These are phyloP conservation scores for Tetracladium setigerum DNA, from an alignment of 495 filamentous ascomycete genomes.

Conservation along the genomic window DNA sequence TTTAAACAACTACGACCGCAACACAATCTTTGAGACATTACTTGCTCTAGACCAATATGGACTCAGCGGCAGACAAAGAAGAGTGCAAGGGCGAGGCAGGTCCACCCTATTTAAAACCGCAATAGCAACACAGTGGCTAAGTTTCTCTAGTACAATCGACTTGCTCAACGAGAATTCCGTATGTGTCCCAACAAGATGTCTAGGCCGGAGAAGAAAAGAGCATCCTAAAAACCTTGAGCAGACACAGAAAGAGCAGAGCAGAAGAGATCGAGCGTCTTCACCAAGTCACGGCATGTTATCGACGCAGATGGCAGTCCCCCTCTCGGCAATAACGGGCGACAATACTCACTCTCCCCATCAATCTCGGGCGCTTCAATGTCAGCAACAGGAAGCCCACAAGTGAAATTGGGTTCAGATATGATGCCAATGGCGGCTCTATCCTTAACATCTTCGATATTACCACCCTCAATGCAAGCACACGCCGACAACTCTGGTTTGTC, in stretches of 20 bases:
- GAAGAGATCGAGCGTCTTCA: conserved; percentile 18
- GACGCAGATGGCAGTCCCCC: conserved; percentile 6
- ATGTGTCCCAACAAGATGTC: conserved; percentile 2
- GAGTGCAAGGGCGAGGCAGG: conserved; percentile 26
- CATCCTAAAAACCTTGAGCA: conserved; percentile 22
- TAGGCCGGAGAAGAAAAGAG: conserved; percentile 24
- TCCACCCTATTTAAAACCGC: not conserved
- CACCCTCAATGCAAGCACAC: conserved; percentile 17
- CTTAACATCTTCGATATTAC: conserved; percentile 22
- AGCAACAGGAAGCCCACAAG: conserved; percentile 18
- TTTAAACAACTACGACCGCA: conserved; percentile 10
- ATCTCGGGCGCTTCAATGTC: conserved; percentile 20
- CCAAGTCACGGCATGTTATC: conserved; percentile 14
- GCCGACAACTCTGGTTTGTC: conserved; percentile 18
- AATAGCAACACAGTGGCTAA: not conserved
- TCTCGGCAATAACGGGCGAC: conserved; percentile 10
- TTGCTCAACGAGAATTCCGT: conserved; percentile 29
- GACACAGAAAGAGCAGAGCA: conserved; percentile 15
- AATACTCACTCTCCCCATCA: conserved; percentile 22
- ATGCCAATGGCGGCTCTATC: conserved; percentile 22
- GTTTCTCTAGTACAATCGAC: conserved; percentile 21
- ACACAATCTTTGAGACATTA: conserved; percentile 11
- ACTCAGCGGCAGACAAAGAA: conserved; percentile 22
- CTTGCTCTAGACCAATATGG: conserved; percentile 16
- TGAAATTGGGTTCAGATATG: conserved; percentile 20